A percentile compares a stretch with the other conserved stretches of the same genome.
Evolutionary conservation across 129 eudicot genomes (phyloP).

Genomic region (Deinandra increscens): DNA sequence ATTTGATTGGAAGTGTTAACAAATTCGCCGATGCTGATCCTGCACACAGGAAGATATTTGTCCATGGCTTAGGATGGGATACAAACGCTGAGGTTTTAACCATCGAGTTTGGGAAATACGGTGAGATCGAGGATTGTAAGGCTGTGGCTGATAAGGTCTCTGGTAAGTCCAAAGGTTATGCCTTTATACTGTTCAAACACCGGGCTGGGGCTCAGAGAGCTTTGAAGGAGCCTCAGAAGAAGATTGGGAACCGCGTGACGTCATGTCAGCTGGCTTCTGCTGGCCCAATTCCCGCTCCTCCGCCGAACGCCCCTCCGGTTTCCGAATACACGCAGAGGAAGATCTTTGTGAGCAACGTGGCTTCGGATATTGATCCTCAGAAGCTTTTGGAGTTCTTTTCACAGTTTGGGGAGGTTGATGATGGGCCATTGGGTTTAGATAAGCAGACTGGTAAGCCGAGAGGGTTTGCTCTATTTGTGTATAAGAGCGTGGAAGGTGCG

Average conservation of each 20-base stretch:
- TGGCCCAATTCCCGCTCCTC: slow-evolving; percentile 70
- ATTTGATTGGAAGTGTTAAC: slow-evolving; percentile 51
- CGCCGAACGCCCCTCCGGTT: slow-evolving; percentile 41
- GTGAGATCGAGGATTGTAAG: slow-evolving; percentile 85
- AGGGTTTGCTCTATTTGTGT: slow-evolving; percentile 91
- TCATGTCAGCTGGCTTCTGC: slow-evolving; percentile 94
- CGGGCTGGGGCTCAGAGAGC: slow-evolving; percentile 76
- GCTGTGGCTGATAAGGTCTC: slow-evolving; percentile 71
- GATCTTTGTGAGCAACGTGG: slow-evolving; percentile 84
- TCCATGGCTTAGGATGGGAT: slow-evolving; percentile 88
- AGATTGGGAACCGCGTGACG: slow-evolving; percentile 72
- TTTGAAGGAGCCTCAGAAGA: slow-evolving; percentile 82
- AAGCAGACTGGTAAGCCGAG: slow-evolving; percentile 81
- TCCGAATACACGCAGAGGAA: slow-evolving; percentile 87
- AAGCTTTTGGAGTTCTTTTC: slow-evolving; percentile 65
- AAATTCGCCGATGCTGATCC: slow-evolving; percentile 78
- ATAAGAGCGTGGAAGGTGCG: slow-evolving; percentile 71
- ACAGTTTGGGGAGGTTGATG: slow-evolving; percentile 84
- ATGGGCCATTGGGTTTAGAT: slow-evolving; percentile 93
- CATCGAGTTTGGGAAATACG: slow-evolving; percentile 61
- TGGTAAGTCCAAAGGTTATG: slow-evolving; percentile 87
- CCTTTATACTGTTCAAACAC: slow-evolving; percentile 69
- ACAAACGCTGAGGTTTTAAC: slow-evolving; percentile 58
- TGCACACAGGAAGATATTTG: slow-evolving; percentile 71
- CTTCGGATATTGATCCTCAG: slow-evolving; percentile 66